Evolutionary conservation across 805 yeast species (phyloP), one percentile per base, ranked within the genome.

Genomic region (Teunomyces tritomae): DNA sequence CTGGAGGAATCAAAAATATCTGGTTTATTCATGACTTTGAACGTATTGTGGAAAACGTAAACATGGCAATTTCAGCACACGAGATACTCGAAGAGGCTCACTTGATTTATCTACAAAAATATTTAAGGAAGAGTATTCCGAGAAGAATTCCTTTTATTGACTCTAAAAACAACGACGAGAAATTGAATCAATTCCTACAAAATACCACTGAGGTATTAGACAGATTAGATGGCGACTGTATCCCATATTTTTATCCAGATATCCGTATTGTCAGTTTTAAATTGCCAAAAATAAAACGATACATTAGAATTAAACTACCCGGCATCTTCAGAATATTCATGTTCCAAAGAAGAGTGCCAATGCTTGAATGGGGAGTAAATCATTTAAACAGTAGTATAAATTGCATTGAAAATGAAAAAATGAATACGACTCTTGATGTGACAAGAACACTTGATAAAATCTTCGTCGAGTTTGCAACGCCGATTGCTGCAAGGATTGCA

Each of bases 401-500:
- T 26, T 47, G 36, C 16, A 48, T 67, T 5, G 67, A 62, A 11
- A 44, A 32, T 20, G 57, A 53, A 49, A 63, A 62, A 3, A 43
- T 58, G 28, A 39, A 58, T 1, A 49, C 24, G 37, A 32, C 35
- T 8, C 34, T 57, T 6, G 67, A 56, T 10, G 48, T 55, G 27
- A 55, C 62, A 28, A 48, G 43, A 7, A 64, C 59, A 29, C 54
- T 57, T 48, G 71, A 73, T 44, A 80, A 78, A 49, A 79, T 80
- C 0, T 85, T 90, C 52, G 67, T 90, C 14, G 79, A 79, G 55
- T 89, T 90, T 61, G 69, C 75, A 28, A 69, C 74, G 5, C 79
- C 78, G 29, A 56, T 72, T 3, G 78, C 83, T 1, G 84, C 91
- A 0, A 82, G 82, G 50, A 71, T 85, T 28, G 83, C 88, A 0